These are phyloP conservation scores for Saturnispora bothae DNA, from an alignment of 805 yeast species.

Conservation along the genomic window DNA sequence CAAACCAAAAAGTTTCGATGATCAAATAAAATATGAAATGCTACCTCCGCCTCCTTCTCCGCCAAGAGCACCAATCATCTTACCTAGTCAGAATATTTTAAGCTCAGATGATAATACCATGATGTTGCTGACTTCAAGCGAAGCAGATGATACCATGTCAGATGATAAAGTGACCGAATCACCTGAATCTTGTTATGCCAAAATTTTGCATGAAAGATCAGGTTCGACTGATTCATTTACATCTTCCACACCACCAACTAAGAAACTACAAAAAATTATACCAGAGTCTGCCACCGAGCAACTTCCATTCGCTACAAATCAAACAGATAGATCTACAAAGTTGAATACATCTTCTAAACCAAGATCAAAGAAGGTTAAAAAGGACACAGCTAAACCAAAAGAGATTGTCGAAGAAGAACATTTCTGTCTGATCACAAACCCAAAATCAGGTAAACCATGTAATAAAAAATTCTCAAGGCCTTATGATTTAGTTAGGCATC, in stretches of 20 bases:
- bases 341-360: neutral
- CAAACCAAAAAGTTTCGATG: conserved; percentile 14
- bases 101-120: neutral
- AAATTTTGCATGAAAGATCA: conserved; percentile 4
- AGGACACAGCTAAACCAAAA: neutral
- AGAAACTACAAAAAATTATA: neutral
- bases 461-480: conserved; percentile 82
- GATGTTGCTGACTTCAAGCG: neutral
- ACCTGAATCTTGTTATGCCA: neutral
- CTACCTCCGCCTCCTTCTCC: conserved; percentile 13
- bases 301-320: neutral
- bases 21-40: conserved; percentile 4
- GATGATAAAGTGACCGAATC: neutral
- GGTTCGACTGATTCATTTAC: conserved; percentile 4
- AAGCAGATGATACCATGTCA: neutral
- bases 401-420: conserved; percentile 27
- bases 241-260: neutral
- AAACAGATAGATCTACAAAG: neutral
- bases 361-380: neutral
- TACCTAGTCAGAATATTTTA: conserved; percentile 3
- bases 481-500: conserved; percentile 89
- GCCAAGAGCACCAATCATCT: conserved; percentile 10
- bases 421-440: conserved; percentile 49
- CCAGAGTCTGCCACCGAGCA: too few relatives aligned
- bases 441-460: conserved; percentile 55